Evolutionary conservation across 1,284 basidiomycete genomes (phyloP).

Genomic region (Boletus hoseneyae): DNA sequence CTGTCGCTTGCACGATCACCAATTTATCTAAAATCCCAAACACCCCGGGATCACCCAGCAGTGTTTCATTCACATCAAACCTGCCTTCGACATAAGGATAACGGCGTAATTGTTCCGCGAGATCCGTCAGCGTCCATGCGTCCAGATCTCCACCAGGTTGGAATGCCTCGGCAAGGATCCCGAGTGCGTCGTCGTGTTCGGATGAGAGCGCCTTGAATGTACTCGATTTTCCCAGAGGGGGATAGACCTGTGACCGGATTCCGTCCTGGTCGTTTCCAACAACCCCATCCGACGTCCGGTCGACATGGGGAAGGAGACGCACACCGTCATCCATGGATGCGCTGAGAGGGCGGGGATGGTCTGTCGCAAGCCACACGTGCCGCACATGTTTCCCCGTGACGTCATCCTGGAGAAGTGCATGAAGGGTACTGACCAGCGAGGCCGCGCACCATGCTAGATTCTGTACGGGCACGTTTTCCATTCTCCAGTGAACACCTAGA

Average conservation of each 20-base stretch:
- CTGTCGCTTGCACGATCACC: constrained; percentile 39
- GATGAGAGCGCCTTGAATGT: constrained; percentile 38
- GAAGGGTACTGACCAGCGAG: constrained; percentile 42
- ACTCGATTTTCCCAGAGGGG: constrained; percentile 35
- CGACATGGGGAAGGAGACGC: neutral
- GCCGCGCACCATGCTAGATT: constrained; percentile 43
- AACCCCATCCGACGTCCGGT: neutral
- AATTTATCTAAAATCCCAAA: constrained; percentile 49
- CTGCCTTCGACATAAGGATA: constrained; percentile 25
- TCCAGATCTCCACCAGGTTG: constrained; percentile 37
- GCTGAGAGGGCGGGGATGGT: constrained; percentile 37
- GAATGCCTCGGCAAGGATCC: constrained; percentile 41
- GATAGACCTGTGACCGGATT: neutral
- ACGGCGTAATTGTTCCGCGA: constrained; percentile 28
- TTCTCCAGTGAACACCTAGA: constrained; percentile 48
- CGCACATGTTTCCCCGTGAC: constrained; percentile 28
- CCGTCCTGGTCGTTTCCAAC: neutral
- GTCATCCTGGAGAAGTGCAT: constrained; percentile 33
- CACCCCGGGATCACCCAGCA: constrained; percentile 43
- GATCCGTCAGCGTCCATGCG: constrained; percentile 40
- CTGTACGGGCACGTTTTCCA: constrained; percentile 42
- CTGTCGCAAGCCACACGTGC: constrained; percentile 48
- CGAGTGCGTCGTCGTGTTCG: constrained; percentile 40
- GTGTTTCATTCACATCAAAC: constrained; percentile 30
- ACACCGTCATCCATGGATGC: neutral